Conservation (phyloP, 2,329 filamentous ascomycete genomes). For the Ophiostoma himal-ulmi region DNA sequence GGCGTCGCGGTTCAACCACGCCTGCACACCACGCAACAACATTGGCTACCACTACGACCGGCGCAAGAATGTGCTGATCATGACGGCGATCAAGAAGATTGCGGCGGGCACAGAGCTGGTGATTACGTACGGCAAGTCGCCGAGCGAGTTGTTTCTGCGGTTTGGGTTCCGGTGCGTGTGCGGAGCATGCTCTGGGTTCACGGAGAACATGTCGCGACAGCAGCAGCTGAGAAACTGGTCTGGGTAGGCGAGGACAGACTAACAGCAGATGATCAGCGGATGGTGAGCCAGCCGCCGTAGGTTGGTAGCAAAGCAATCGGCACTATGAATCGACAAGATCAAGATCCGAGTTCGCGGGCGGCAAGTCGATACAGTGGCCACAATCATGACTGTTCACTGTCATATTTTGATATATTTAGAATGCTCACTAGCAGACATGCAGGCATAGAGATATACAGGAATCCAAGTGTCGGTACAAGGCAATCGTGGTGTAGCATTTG, state of each 20-base stretch:
- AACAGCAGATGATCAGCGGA: too few species aligned
- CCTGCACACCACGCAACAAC: slow-evolving; percentile 42
- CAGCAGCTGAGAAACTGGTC: neutral
- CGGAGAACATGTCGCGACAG: neutral
- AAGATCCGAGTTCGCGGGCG: neutral
- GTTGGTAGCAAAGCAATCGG: too few species aligned
- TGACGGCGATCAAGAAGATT: slow-evolving; percentile 33
- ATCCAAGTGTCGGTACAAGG: neutral
- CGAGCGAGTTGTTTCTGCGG: slow-evolving; percentile 23
- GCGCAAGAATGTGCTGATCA: slow-evolving; percentile 34
- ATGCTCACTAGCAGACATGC: too few species aligned
- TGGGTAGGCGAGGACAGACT: too few species aligned
- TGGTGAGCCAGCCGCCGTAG: too few species aligned
- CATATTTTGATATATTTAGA: too few species aligned
- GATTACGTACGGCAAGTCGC: slow-evolving; percentile 28
- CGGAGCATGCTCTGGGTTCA: slow-evolving; percentile 25
- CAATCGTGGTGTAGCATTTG: neutral
- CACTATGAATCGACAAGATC: neutral
- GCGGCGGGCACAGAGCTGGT: slow-evolving; percentile 26
- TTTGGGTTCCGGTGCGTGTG: slow-evolving; percentile 28
- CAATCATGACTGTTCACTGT: neutral
- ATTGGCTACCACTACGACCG: slow-evolving; percentile 42
- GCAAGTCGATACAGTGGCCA: neutral
- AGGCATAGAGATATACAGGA: too few species aligned
- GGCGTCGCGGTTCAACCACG: slow-evolving; percentile 54